A percentile compares a stretch with the other conserved stretches of the same genome.
Conservation (phyloP, 2,329 filamentous ascomycete genomes). For the Eurotiales sp. region DNA sequence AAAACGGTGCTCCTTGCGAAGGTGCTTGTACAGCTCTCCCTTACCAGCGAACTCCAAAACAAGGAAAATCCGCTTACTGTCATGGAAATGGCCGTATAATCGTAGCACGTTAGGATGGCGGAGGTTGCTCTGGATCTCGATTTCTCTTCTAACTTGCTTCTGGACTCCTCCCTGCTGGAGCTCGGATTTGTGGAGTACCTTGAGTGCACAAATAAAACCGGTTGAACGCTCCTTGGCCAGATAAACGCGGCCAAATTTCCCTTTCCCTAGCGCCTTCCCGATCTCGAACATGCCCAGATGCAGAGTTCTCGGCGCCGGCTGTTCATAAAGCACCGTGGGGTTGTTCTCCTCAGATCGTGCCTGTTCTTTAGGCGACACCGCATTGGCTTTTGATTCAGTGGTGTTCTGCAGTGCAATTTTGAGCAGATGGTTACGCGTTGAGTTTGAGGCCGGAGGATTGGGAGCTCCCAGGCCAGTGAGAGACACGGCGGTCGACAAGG, state of each 20-base stretch:
- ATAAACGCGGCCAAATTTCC: conserved; percentile 84
- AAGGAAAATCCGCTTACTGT: conserved; percentile 80
- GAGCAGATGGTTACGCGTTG: conserved; percentile 73
- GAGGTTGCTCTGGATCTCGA: conserved; percentile 85
- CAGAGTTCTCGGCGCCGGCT: conserved; percentile 59
- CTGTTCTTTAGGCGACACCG: conserved; percentile 57
- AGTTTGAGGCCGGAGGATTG: conserved; percentile 43
- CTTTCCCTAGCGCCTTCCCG: conserved; percentile 77
- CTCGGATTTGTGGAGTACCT: conserved; percentile 81
- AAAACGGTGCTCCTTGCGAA: conserved; percentile 73
- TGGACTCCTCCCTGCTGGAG: conserved; percentile 76
- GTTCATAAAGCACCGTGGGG: conserved; percentile 51
- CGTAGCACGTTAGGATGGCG: conserved; percentile 81
- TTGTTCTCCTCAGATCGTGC: conserved; percentile 32
- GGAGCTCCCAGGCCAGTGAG: conserved; percentile 45
- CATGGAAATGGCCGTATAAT: conserved; percentile 83
- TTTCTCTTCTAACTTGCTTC: conserved; percentile 82
- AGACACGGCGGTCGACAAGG: conserved; percentile 45
- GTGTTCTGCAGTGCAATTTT: conserved; percentile 81
- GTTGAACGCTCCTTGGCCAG: conserved; percentile 74
- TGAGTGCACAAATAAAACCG: conserved; percentile 80
- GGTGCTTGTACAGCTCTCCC: conserved; percentile 83
- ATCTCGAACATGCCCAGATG: conserved; percentile 95
- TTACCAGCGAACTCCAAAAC: conserved; percentile 84
- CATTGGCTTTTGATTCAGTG: conserved; percentile 58